Conservation (phyloP, 331 rosid species). For the Malus hybrid region DNA sequence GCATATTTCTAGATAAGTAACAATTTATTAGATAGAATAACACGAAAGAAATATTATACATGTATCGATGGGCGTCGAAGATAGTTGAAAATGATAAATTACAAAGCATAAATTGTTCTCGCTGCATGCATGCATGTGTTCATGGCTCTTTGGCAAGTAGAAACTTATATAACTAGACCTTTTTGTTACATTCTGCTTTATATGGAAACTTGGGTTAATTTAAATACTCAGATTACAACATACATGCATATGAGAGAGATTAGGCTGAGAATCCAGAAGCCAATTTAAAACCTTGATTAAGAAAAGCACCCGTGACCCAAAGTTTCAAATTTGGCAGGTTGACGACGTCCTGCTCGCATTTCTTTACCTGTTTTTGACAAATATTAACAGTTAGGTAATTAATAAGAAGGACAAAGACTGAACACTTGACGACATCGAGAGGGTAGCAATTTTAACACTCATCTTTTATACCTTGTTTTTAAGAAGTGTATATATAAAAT, state of each 20-base stretch:
- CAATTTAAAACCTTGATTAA: constrained; percentile 72
- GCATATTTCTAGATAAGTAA: background rate
- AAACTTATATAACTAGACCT: background rate
- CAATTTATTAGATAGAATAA: background rate
- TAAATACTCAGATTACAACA: background rate
- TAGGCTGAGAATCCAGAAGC: background rate
- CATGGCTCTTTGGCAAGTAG: too few relatives aligned
- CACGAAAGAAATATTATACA: background rate
- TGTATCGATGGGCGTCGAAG: background rate
- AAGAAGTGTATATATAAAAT: too few relatives aligned
- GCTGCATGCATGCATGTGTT: background rate
- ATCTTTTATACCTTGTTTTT: too few relatives aligned
- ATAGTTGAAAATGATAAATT: background rate
- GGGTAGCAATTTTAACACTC: background rate
- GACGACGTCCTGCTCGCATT: constrained; percentile 46
- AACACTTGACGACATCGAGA: background rate
- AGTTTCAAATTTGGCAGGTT: constrained; percentile 77
- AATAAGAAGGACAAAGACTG: background rate
- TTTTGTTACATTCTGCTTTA: background rate
- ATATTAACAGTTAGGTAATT: background rate
- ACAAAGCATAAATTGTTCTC: background rate
- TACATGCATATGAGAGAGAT: background rate
- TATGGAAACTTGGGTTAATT: background rate
- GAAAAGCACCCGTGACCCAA: constrained; percentile 83
- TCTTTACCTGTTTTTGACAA: constrained; percentile 43